A percentile compares a stretch with the other conserved stretches of the same genome.
Evolutionary conservation across 768 basidiomycete species (phyloP).

Genomic region (Trametopsis cervina): DNA sequence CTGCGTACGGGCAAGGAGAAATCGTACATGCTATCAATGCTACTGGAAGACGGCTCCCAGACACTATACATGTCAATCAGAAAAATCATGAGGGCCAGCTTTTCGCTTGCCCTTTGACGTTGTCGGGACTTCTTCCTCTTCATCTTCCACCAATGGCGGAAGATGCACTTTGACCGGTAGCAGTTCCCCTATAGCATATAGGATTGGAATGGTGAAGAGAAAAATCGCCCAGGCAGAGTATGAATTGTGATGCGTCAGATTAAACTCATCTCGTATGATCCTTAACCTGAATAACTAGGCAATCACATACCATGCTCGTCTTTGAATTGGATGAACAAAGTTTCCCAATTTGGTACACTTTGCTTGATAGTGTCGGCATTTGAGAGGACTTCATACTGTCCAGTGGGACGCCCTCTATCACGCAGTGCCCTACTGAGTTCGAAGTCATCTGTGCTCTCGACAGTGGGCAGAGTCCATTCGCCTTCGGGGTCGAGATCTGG

Average conservation of each 20-base stretch:
- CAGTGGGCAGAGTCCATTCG: conserved; percentile 29
- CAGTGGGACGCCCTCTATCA: conserved; percentile 42
- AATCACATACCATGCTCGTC: conserved; percentile 50
- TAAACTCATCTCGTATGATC: too few species aligned
- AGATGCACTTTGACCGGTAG: conserved; percentile 52
- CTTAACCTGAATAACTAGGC: background rate
- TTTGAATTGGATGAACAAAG: conserved; percentile 60
- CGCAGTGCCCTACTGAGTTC: conserved; percentile 53
- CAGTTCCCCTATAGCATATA: conserved; percentile 51
- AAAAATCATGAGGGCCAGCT: conserved; percentile 24
- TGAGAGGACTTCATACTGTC: conserved; percentile 48
- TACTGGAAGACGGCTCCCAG: background rate
- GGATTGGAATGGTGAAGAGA: too few species aligned
- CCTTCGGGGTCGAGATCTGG: conserved; percentile 14
- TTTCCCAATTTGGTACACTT: conserved; percentile 57
- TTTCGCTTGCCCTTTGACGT: conserved; percentile 61
- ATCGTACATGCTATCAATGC: background rate
- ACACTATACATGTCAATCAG: too few species aligned
- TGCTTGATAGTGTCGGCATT: conserved; percentile 40
- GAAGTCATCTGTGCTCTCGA: conserved; percentile 42
- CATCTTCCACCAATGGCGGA: conserved; percentile 55
- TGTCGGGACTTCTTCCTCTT: conserved; percentile 30
- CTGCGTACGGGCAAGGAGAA: background rate
- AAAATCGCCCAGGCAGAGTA: too few species aligned
- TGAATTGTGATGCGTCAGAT: too few species aligned